Conservation (phyloP, 2,329 filamentous ascomycete species). For the Rugonectria rugulosa region DNA sequence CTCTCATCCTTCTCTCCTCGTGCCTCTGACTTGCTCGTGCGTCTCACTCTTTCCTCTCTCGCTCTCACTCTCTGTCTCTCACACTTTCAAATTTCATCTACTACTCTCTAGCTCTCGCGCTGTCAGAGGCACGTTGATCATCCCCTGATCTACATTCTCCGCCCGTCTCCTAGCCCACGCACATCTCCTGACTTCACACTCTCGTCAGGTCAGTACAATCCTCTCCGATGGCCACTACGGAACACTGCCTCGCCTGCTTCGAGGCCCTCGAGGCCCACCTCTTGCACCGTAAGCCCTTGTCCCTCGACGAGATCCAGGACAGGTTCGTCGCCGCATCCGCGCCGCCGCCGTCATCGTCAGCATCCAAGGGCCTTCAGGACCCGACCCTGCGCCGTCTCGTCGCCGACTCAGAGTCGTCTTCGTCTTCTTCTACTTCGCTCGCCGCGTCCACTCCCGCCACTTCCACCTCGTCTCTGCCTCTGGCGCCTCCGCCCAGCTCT, state of each 20-base stretch:
- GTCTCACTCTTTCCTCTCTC: no score
- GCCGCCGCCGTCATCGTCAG: conserved; percentile 18
- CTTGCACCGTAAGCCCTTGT: conserved; percentile 71
- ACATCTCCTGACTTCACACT: conserved; percentile 9
- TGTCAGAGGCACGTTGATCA: conserved; percentile 12
- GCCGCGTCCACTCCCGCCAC: conserved; percentile 56
- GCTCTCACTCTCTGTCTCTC: not conserved
- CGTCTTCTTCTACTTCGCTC: conserved; percentile 51
- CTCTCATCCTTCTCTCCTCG: not conserved
- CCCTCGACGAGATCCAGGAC: conserved; percentile 72
- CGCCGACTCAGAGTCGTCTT: conserved; percentile 44
- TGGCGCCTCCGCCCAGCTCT: conserved; percentile 47
- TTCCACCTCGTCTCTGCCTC: conserved; percentile 51
- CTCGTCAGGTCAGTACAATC: conserved; percentile 8
- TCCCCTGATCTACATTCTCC: not conserved
- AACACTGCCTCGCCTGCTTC: conserved; percentile 94
- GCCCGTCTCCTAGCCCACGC: conserved; percentile 10
- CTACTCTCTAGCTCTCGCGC: not conserved
- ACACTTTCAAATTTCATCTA: not conserved
- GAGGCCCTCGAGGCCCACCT: conserved; percentile 82
- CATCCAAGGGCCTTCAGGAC: conserved; percentile 42
- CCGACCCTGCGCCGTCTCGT: conserved; percentile 54
- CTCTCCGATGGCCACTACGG: conserved; percentile 76
- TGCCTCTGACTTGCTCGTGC: conserved; percentile 20
- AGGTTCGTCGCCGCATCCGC: conserved; percentile 64